A percentile compares a stretch with the other conserved stretches of the same genome.
Conservation (phyloP, 345 rosid genomes). For the Pugionium cornutum region DNA sequence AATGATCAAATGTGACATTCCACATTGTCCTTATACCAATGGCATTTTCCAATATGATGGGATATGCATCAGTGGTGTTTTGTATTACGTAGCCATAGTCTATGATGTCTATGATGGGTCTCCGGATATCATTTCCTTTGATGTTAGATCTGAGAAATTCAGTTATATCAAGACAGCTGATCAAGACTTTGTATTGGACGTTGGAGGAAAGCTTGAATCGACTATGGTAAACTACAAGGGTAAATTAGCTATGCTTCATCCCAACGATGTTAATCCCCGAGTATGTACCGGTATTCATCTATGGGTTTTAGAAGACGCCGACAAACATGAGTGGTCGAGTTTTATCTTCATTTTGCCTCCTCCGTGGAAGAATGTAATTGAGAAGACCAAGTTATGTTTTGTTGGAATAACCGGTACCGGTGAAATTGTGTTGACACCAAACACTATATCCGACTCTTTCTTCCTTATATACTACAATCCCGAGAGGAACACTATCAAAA, state of each 20-base stretch:
- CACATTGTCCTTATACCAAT: background rate
- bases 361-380: background rate
- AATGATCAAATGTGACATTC: constrained; percentile 6
- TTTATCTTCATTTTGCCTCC: background rate
- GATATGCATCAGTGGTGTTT: constrained; percentile 29
- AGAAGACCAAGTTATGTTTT: background rate
- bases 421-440: constrained; percentile 23
- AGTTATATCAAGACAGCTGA: background rate
- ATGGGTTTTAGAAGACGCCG: constrained; percentile 11
- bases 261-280: background rate
- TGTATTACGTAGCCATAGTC: constrained; percentile 10
- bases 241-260: constrained; percentile 19
- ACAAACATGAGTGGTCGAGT: constrained; percentile 20
- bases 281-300: background rate
- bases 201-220: background rate
- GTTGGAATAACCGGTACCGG: constrained; percentile 3
- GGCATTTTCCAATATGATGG: background rate
- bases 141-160: constrained; percentile 6
- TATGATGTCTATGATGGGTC: background rate
- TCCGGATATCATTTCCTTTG: constrained; percentile 16
- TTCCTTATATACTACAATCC: constrained; percentile 4
- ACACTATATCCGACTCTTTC: background rate
- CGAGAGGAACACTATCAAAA: background rate
- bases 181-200: background rate
- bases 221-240: constrained; percentile 20